Evolutionary conservation across 768 basidiomycete species (phyloP), one percentile per base, ranked within the genome.

Genomic region (Arthromyces matolae): DNA sequence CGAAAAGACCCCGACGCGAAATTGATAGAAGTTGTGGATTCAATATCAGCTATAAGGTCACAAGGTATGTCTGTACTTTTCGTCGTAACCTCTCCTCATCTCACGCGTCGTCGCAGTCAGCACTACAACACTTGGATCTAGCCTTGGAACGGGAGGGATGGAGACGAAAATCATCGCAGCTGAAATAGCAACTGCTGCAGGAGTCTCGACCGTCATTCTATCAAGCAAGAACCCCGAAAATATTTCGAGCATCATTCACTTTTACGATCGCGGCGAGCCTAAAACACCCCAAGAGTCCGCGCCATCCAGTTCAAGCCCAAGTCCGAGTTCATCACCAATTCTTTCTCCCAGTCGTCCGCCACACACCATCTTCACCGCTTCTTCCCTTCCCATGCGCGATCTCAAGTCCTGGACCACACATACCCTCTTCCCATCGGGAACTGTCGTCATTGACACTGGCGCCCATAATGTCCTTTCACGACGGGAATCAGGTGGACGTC

Each of bases 111-210:
- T 22, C 38, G 20, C 58, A 95, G 96, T 99, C 7, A 94, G 90
- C 65, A 96, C 92, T 0, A 81, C 82, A 2, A 96, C 96, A 0
- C 75, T 95, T 1, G 96, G 96, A 0, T 94, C 92, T 1, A 90
- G 80, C 55, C 77, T 99, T 9, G 96, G 96, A 0, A 98, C 96
- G 1, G 96, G 96, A 0, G 96, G 96, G 3, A 98, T 98, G 96
- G 93, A 96, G 67, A 99, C 96, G 3, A 99, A 98, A 62, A 80
- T 98, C 56, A 96, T 98, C 54, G 96, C 96, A 1, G 95, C 96
- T 0, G 96, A 99, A 60, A 92, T 99, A 24, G 93, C 95, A 4
- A 95, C 90, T 0, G 93, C 85, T 0, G 95, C 94, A 0, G 96
- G 96, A 6, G 93, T 95, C 25, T 84, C 89, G 4, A 96, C 95